Evolutionary conservation across 148 eudicot genomes (phyloP).

Genomic region (Rhododendron henanense): DNA sequence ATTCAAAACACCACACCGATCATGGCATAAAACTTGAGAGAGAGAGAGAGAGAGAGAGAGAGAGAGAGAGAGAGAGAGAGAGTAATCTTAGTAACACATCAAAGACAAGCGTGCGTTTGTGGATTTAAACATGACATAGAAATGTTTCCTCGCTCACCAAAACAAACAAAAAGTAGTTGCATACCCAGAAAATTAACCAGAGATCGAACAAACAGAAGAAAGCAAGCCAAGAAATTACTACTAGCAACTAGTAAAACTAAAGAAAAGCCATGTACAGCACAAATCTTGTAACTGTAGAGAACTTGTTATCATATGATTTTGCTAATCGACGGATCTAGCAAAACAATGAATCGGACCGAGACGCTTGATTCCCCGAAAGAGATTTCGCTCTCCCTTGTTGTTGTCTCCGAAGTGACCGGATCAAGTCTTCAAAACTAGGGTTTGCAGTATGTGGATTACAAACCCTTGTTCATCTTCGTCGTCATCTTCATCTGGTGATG

Average conservation of each 20-base stretch:
- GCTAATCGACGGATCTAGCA: slow-evolving; percentile 11
- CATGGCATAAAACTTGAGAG: background rate
- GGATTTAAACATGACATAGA: background rate
- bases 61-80: background rate
- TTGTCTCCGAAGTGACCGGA: background rate
- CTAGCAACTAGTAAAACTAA: background rate
- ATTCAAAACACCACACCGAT: background rate
- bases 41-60: background rate
- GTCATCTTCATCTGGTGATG: background rate
- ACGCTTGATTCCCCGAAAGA: slow-evolving; percentile 23
- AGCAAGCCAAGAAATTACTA: background rate
- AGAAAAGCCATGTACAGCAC: background rate
- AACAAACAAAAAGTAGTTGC: background rate
- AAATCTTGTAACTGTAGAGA: background rate
- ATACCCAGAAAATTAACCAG: background rate
- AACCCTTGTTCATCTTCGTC: slow-evolving; percentile 7
- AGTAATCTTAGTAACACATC: background rate
- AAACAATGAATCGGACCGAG: slow-evolving; percentile 20
- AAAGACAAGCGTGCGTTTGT: slow-evolving; percentile 1
- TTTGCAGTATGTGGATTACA: background rate
- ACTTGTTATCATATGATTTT: slow-evolving; percentile 4
- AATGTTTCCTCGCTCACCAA: slow-evolving; percentile 1
- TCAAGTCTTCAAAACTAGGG: slow-evolving; percentile 2
- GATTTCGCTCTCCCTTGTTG: background rate
- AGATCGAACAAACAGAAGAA: background rate